phyloP scores from a whole-genome alignment of 2,329 filamentous ascomycete species.

The Macrophomina pseudophaseolina region DNA sequence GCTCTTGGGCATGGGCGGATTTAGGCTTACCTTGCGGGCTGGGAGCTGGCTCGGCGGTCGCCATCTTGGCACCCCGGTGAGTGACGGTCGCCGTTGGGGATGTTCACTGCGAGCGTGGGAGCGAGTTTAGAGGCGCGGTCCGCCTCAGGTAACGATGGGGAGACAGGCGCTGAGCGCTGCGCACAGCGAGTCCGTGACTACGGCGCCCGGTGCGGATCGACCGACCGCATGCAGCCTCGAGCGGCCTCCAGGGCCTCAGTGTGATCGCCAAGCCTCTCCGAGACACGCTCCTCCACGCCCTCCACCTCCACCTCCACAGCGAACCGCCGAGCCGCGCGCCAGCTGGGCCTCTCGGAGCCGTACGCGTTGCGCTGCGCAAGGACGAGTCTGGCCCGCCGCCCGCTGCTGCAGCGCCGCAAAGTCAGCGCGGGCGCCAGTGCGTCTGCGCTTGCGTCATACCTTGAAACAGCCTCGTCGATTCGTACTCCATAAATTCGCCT shows the following conservation, averaged over 20 bases:
- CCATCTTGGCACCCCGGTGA: slow-evolving; percentile 40
- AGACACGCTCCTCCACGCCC: slow-evolving; percentile 14
- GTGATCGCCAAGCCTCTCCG: slow-evolving; percentile 21
- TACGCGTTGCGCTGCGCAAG: slow-evolving; percentile 18
- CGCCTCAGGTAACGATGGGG: slow-evolving; percentile 18
- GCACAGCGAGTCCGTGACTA: slow-evolving; percentile 19
- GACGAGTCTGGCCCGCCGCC: neutral
- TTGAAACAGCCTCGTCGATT: neutral
- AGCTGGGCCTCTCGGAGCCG: slow-evolving; percentile 6
- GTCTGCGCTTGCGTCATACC: slow-evolving; percentile 17
- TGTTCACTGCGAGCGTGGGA: slow-evolving; percentile 9
- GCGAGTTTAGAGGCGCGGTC: slow-evolving; percentile 13
- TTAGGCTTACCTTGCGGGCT: slow-evolving; percentile 50
- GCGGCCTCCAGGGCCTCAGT: slow-evolving; percentile 22
- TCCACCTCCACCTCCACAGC: neutral
- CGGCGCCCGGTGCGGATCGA: slow-evolving; percentile 21
- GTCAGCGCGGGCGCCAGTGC: neutral
- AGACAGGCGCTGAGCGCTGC: slow-evolving; percentile 12
- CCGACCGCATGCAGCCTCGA: slow-evolving; percentile 24
- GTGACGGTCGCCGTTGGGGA: slow-evolving; percentile 12
- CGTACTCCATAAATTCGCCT: neutral
- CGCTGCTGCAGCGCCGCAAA: neutral
- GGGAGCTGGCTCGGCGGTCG: slow-evolving; percentile 51
- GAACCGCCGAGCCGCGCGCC: neutral
- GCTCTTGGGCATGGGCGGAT: slow-evolving; percentile 24